Percentiles rank a stretch among this genome's conserved stretches.
Evolutionary conservation across 805 yeast genomes (phyloP).

Genomic region (Saturnispora dispora): DNA sequence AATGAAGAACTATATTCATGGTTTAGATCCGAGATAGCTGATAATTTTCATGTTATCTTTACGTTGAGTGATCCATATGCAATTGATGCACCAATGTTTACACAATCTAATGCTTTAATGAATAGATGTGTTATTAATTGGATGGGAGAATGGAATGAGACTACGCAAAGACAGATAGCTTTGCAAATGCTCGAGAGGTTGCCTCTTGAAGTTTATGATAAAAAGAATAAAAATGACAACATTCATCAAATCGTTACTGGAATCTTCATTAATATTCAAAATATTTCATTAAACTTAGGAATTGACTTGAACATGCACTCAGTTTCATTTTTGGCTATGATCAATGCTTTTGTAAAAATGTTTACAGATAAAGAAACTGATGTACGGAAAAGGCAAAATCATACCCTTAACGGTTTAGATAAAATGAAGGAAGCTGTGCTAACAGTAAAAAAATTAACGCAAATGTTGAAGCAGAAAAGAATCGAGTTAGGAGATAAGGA

Average conservation of each 20-base stretch:
- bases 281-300: constrained; percentile 1
- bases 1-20: constrained; percentile 64
- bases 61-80: constrained; percentile 50
- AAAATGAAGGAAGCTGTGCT: constrained; percentile 69
- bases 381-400: constrained; percentile 60
- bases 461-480: constrained; percentile 45
- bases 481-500: constrained; percentile 45
- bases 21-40: constrained; percentile 61
- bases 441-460: constrained; percentile 53
- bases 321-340: constrained; percentile 49
- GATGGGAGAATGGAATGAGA: constrained; percentile 76
- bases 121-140: constrained; percentile 83
- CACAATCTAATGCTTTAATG: constrained; percentile 80
- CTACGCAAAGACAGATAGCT: constrained; percentile 45
- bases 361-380: constrained; percentile 37
- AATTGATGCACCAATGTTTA: constrained; percentile 33
- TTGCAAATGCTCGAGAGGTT: constrained; percentile 18
- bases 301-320: not conserved
- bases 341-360: constrained; percentile 35
- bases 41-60: constrained; percentile 75
- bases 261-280: constrained; percentile 40
- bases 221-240: constrained; percentile 24
- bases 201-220: constrained; percentile 46
- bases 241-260: constrained; percentile 36
- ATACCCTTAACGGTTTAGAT: constrained; percentile 64